These are phyloP conservation scores for Ophiostoma australiae DNA, from an alignment of 2,329 filamentous ascomycete genomes.

Conservation along the genomic window DNA sequence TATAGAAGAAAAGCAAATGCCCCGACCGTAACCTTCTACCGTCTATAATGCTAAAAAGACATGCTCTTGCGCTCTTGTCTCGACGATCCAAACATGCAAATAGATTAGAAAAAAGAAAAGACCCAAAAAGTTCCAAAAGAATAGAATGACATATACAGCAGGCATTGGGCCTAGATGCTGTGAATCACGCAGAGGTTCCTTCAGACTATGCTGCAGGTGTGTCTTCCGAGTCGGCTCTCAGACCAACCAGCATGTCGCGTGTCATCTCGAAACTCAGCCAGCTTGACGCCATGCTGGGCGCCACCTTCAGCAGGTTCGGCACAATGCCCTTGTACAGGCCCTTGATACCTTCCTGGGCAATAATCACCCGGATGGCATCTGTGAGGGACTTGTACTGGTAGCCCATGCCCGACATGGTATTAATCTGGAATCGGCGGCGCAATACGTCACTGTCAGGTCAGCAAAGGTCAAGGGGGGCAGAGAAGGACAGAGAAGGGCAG, in stretches of 20 bases:
- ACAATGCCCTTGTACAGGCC: constrained; percentile 95
- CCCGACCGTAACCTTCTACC: constrained; percentile 2
- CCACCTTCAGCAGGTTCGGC: constrained; percentile 93
- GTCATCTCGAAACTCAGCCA: constrained; percentile 97
- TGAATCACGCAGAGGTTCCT: too few species aligned
- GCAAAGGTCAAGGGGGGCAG: background rate
- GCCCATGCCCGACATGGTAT: constrained; percentile 97
- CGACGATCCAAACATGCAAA: background rate
- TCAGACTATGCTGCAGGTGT: background rate
- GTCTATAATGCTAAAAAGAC: constrained; percentile 12
- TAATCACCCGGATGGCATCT: constrained; percentile 76
- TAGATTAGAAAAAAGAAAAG: background rate
- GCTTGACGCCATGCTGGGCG: constrained; percentile 96
- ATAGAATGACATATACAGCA: background rate
- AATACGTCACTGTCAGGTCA: constrained; percentile 67
- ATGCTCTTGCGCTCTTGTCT: constrained; percentile 4
- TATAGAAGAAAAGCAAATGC: background rate
- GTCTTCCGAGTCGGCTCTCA: constrained; percentile 44
- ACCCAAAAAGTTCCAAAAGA: background rate
- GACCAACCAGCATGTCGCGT: constrained; percentile 71
- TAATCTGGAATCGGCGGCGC: constrained; percentile 92
- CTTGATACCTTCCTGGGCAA: constrained; percentile 73
- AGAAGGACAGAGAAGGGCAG: background rate
- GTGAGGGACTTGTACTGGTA: constrained; percentile 87
- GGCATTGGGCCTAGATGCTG: background rate